Conservation (phyloP, 768 basidiomycete species). For the Fomitopsis serialis region DNA sequence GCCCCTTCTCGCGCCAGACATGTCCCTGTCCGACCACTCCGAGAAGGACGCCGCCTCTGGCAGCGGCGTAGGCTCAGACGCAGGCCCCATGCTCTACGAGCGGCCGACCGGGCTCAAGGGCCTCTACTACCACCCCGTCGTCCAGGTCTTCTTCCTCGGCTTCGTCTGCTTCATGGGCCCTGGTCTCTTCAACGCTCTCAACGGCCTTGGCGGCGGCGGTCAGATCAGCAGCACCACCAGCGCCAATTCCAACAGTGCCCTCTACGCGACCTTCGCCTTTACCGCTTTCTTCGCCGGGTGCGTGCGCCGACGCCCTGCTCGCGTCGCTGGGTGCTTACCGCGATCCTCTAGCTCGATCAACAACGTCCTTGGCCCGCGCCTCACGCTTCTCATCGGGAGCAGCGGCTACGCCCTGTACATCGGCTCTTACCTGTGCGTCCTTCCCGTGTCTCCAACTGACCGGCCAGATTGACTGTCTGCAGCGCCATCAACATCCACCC, state of each 20-base stretch:
- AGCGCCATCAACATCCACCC: conserved; percentile 71
- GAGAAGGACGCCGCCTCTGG: conserved; percentile 7
- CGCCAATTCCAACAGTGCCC: conserved; percentile 64
- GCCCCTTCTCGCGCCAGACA: neutral
- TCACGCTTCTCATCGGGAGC: conserved; percentile 72
- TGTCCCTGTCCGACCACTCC: conserved; percentile 4
- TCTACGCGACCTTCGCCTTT: conserved; percentile 61
- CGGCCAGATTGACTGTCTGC: neutral
- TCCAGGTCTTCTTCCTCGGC: conserved; percentile 59
- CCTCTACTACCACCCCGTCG: conserved; percentile 52
- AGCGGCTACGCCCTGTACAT: conserved; percentile 75
- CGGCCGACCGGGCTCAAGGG: conserved; percentile 49
- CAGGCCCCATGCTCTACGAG: conserved; percentile 26
- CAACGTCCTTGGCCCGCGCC: conserved; percentile 72
- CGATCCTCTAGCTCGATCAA: conserved; percentile 54
- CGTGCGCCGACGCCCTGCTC: conserved; percentile 10
- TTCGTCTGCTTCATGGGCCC: conserved; percentile 56
- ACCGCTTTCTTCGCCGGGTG: conserved; percentile 70
- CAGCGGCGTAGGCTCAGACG: neutral
- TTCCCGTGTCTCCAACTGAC: neutral
- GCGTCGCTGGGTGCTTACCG: neutral
- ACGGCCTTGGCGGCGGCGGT: conserved; percentile 76
- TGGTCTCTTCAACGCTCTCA: conserved; percentile 77
- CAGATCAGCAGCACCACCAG: conserved; percentile 60
- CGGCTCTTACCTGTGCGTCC: conserved; percentile 60